These are phyloP conservation scores for Calocybe indica DNA, from an alignment of 768 basidiomycete genomes.

Conservation along the genomic window DNA sequence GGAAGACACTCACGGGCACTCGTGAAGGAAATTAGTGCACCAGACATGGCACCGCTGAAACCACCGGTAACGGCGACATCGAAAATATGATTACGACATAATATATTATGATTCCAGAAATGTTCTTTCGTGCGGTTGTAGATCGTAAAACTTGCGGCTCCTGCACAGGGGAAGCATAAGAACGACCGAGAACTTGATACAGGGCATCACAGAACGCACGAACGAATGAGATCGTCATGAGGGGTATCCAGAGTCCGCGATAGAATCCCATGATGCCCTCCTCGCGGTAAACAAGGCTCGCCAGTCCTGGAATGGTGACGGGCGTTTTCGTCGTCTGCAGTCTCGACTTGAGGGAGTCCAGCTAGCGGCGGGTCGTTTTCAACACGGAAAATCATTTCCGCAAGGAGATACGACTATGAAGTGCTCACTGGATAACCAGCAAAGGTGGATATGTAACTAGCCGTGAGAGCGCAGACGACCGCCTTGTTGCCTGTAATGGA, in stretches of 20 bases:
- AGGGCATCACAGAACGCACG: constrained; percentile 49
- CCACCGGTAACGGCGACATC: constrained; percentile 77
- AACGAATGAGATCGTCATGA: constrained; percentile 94
- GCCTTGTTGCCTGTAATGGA: constrained; percentile 66
- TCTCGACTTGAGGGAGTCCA: constrained; percentile 93
- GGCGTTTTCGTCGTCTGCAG: constrained; percentile 78
- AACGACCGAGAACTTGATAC: constrained; percentile 2
- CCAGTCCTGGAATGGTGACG: constrained; percentile 68
- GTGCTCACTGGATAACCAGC: constrained; percentile 78
- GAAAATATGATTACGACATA: constrained; percentile 51
- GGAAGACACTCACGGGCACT: constrained; percentile 70
- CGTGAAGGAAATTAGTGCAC: constrained; percentile 82
- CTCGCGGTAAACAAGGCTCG: constrained; percentile 70
- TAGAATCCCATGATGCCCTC: constrained; percentile 90
- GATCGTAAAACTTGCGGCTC: constrained; percentile 88
- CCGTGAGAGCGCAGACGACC: constrained; percentile 84
- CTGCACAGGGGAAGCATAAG: constrained; percentile 27
- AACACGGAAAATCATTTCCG: too few relatives aligned
- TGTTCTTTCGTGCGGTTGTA: constrained; percentile 81
- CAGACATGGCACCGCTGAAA: constrained; percentile 82
- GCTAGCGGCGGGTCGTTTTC: constrained; percentile 28
- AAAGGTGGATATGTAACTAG: constrained; percentile 89
- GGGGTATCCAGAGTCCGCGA: constrained; percentile 86
- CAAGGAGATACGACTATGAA: neutral
- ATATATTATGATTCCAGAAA: constrained; percentile 51